Evolutionary conservation across 2,329 filamentous ascomycete genomes (phyloP).

Genomic region (Pezicula neosporulosa): DNA sequence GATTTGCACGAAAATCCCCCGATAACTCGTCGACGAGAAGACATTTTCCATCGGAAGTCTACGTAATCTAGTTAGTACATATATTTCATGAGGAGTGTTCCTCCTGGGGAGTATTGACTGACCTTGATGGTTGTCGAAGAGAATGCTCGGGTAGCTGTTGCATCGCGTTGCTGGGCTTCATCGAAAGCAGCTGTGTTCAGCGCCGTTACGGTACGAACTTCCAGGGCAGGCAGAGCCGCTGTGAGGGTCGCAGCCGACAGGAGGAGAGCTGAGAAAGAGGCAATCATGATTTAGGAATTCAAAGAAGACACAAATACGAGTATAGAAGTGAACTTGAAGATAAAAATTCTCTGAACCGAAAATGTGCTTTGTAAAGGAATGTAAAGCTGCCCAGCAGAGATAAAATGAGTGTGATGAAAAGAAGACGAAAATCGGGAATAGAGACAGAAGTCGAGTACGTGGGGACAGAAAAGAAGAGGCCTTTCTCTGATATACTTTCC

Average conservation of each 20-base stretch:
- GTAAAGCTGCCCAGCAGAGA: conserved; percentile 21
- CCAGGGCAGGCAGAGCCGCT: conserved; percentile 20
- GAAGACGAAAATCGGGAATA: background rate
- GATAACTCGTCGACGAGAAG: conserved; percentile 39
- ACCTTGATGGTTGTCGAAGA: conserved; percentile 37
- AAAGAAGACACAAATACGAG: background rate
- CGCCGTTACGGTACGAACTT: conserved; percentile 27
- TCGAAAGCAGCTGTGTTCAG: conserved; percentile 36
- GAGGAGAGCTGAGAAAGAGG: conserved; percentile 14
- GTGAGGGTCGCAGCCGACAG: conserved; percentile 14
- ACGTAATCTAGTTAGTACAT: background rate
- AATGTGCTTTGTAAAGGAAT: conserved; percentile 12
- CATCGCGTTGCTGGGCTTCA: conserved; percentile 39
- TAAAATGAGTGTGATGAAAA: conserved; percentile 4
- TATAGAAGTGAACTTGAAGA: background rate
- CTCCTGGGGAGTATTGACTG: conserved; percentile 9
- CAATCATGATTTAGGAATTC: conserved; percentile 11
- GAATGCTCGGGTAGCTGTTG: conserved; percentile 38
- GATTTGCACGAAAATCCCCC: conserved; percentile 41
- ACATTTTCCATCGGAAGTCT: conserved; percentile 39
- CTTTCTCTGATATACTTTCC: background rate
- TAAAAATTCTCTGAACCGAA: conserved; percentile 3
- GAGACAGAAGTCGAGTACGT: conserved; percentile 4
- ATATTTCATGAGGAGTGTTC: background rate
- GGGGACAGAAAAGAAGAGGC: background rate